Percentiles rank a stretch among this genome's conserved stretches.
phyloP scores from a whole-genome alignment of 345 rosid genomes.

The Streptanthus diversifolius region DNA sequence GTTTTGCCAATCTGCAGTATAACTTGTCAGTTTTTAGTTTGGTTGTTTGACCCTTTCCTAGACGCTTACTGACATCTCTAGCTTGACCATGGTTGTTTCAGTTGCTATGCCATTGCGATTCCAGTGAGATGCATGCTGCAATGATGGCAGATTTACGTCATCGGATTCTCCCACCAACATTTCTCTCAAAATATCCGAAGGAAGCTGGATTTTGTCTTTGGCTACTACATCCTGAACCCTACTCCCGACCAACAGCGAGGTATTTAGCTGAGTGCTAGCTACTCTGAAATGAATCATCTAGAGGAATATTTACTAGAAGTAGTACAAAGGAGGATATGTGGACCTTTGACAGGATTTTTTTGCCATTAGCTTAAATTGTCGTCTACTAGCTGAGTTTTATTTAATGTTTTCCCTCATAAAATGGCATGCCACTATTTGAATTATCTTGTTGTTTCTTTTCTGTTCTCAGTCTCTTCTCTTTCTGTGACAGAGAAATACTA shows the following conservation, averaged over 20 bases:
- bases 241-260: slow-evolving; percentile 77
- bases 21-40: not conserved
- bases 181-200: slow-evolving; percentile 55
- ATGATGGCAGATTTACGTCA: slow-evolving; percentile 56
- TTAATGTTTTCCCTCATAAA: not conserved
- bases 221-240: slow-evolving; percentile 78
- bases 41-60: not conserved
- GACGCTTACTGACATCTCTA: slow-evolving; percentile 20
- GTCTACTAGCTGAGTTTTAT: not conserved
- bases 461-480: slow-evolving; percentile 22
- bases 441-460: not conserved
- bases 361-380: not conserved
- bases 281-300: not conserved
- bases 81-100: slow-evolving; percentile 39
- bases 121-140: slow-evolving; percentile 46
- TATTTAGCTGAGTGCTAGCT: slow-evolving; percentile 28
- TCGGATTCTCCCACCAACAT: slow-evolving; percentile 58
- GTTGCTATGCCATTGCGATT: slow-evolving; percentile 56
- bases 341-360: not conserved
- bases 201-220: slow-evolving; percentile 85
- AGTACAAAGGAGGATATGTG: slow-evolving; percentile 9
- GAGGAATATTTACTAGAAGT: slow-evolving; percentile 1
- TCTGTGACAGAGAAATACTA: slow-evolving; percentile 66
- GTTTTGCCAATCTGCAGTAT: not conserved
- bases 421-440: not conserved